Evolutionary conservation across 352 stramenopile genomes (phyloP), one percentile per base, ranked within the genome.

Genomic region (Phytophthora colocasiae): DNA sequence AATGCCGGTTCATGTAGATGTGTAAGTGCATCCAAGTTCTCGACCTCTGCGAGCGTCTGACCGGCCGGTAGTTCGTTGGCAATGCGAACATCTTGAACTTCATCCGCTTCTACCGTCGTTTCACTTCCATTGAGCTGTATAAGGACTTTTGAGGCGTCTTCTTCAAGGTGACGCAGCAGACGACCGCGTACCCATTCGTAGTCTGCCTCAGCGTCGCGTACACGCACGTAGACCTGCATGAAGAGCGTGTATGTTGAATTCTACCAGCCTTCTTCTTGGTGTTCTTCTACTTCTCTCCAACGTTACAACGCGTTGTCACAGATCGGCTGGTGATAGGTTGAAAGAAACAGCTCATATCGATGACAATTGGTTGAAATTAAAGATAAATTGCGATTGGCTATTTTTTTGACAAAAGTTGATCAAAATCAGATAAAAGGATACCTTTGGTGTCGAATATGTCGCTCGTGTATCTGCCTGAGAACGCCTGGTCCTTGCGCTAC

Each of bases 1-100:
- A 96, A 90, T 1, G 83, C 85, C 26, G 88, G 78, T 53, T 94
- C 88, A 50, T 96, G 83, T 57, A 94, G 70, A 53, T 96, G 87
- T 8, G 79, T 89, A 34, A 94, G 77, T 48, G 78, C 73, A 36
- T 91, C 84, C 4, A 96, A 52, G 44, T 93, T 88, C 32, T 94
- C 80, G 22, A 93, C 62, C 8, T 88, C 70, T 15, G 75, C 80
- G 4, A 92, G 72, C 26, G 66, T 78, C 34, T 76, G 58, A n/a
- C 49, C 49, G 14, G 41, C 54, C 19, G 71, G 53, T 3, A 80
- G 46, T 9, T 84, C 71, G 54, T 92, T 91, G 2, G 70, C 76
- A 53, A 78, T 73, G 32, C 85, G 75, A 27, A 92, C 76, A 62
- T 92, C 79, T 40, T 74, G 48, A 24, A 22, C 59, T 57, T 80